Base-by-base conservation (phyloP, 768 basidiomycete genomes). In the Pilatotrama ljubarskyi region DNA sequence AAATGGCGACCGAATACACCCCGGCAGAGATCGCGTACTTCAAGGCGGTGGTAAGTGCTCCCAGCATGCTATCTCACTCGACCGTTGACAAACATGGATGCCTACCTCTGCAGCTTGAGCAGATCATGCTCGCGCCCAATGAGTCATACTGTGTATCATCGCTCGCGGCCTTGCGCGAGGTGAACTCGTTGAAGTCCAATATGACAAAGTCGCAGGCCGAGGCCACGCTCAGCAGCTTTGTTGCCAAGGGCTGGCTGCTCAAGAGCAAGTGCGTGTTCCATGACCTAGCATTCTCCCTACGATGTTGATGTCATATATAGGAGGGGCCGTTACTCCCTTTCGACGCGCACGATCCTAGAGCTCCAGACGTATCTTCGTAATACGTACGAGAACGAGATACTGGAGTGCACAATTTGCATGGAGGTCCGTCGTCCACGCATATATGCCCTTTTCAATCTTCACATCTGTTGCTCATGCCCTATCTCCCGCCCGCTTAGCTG, bases 1-100 rank as follows among this genome's bases (percentile, higher is more conserved):
- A 93, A 69, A 74, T 91, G 70, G 93, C 93, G 3, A 93, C 91
- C 0, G 90, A 91, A 40, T 96, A 94, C 68, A 82, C 81, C 1
- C 77, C 91, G 0, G 75, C 77, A 32, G 93, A 96, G 72, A 93
- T 95, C 51, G 78, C 85, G 0, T 95, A 85, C 75, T 95, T 94
- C 80, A 93, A 87, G 75, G 84, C 85, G 4, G 77, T 95, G 59
- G 93, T 93, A 68, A 59, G 87, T 74, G 14, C 37, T 3, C 20
- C 15, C 22, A 8, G n/a, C 25, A 5, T 24, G n/a, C 9, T n/a
- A n/a, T n/a, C n/a, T 6, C 11, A 35, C 24, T 8, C 32, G 4
- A 36, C 9, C 18, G 11, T 6, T 18, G 15, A 4, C 18, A 8
- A 13, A 35, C 35, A n/a, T n/a, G n/a, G n/a, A n/a, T 15, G 32